Base-by-base conservation (phyloP, 2,329 filamentous ascomycete genomes). In the Aureobasidium sp. region DNA sequence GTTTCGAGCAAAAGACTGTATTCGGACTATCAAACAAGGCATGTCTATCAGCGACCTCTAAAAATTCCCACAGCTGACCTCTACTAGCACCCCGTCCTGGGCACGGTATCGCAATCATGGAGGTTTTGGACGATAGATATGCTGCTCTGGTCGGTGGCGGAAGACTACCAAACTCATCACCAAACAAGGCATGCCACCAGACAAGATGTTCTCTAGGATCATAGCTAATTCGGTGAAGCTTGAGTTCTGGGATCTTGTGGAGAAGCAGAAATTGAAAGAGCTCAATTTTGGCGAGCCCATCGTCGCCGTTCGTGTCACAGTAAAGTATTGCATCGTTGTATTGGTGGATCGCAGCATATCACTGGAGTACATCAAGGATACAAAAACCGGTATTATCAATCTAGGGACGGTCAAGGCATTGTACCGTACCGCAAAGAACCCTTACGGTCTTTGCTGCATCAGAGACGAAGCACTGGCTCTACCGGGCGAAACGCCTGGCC, bases 191-290 rank as follows among this genome's bases (percentile, higher is more conserved):
- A 62, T 53, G 64, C 58, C 39, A 17, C 51, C 45, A 40, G 7
- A 45, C 25, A 30, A 57, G 62, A n/a, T 21, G 7, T 4, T 12
- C 12, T 3, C 10, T 57, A 62, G 54, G 50, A 61, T 60, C 30
- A 59, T 75, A 65, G 56, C 58, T 54, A 50, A 63, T 1, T 48
- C 62, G 3, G 24, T 60, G 21, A 54, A 85, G 81, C 79, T 90
- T 44, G 83, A 94, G 59, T 87, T 97, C 62, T 97, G 90, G 90
- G 90, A 98, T 68, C 89, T 95, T 63, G 78, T 81, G 56, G 87
- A 86, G 60, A 82, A 85, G 57, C 86, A 84, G 59, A 82, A 85
- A 6, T 77, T 88, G 12, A 85, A 90, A 58, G 86, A 77, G 3
- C 75, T 97, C 61, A 85, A 91, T 54, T 85, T 90, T 57, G 80